These are phyloP conservation scores for Nitzschia palea DNA, from an alignment of 108 stramenopile genomes.

Conservation along the genomic window DNA sequence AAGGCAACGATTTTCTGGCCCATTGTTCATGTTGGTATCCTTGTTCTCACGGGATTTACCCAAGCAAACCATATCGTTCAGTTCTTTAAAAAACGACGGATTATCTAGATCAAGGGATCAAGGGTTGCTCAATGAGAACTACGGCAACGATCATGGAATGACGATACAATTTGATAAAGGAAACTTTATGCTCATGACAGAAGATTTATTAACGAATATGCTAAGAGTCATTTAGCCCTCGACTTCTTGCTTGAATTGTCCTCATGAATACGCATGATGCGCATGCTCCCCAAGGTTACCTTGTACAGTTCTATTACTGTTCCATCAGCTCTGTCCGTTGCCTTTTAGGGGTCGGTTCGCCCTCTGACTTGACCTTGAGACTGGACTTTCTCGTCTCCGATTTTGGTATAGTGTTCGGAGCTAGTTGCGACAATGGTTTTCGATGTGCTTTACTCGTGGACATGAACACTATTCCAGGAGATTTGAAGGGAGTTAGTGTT, in stretches of 20 bases:
- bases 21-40: conserved; percentile 74
- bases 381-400: conserved; percentile 14
- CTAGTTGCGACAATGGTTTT: conserved; percentile 14
- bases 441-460: conserved; percentile 15
- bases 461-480: conserved; percentile 6
- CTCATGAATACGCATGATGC: too few species aligned
- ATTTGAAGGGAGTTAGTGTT: conserved; percentile 30
- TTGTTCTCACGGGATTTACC: conserved; percentile 79
- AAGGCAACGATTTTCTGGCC: conserved; percentile 82
- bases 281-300: too few species aligned
- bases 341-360: conserved; percentile 21
- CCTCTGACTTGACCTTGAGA: conserved; percentile 3
- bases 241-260: too few species aligned
- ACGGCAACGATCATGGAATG: neutral
- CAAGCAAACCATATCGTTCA: conserved; percentile 80
- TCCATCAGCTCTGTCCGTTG: conserved; percentile 11
- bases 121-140: neutral
- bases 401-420: conserved; percentile 21
- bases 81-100: conserved; percentile 77
- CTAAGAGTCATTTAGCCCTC: neutral
- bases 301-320: neutral
- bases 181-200: neutral
- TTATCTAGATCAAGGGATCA: conserved; percentile 46
- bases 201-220: neutral
- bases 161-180: neutral